Percentiles rank a stretch among this genome's conserved stretches.
phyloP scores from a whole-genome alignment of 805 yeast genomes.

The Alloascoidea hylecoeti region DNA sequence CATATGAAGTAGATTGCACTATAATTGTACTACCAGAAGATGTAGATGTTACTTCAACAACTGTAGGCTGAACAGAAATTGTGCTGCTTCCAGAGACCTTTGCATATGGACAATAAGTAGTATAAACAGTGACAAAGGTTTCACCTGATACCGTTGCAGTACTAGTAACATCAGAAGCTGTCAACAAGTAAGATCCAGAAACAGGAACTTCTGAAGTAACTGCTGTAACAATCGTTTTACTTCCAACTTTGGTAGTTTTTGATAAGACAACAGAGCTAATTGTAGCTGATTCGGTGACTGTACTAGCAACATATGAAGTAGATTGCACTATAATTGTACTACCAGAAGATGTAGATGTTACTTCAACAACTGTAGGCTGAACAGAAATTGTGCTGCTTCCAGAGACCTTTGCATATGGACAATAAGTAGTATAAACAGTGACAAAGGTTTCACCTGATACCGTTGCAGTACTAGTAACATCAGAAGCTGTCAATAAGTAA shows the following conservation, averaged over 20 bases:
- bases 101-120: not conserved
- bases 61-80: too few relatives aligned
- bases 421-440: not conserved
- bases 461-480: not conserved
- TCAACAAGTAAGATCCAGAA: slow-evolving; percentile 1
- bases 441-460: not conserved
- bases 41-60: too few relatives aligned
- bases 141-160: not conserved
- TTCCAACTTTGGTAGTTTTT: too few relatives aligned
- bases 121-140: not conserved
- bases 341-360: too few relatives aligned
- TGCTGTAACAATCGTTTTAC: not conserved
- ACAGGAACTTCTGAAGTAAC: not conserved
- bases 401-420: not conserved
- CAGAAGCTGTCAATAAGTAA: not conserved
- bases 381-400: not conserved
- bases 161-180: not conserved
- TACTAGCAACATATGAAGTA: too few relatives aligned
- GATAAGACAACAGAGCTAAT: too few relatives aligned
- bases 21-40: too few relatives aligned
- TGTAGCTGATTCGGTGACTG: too few relatives aligned
- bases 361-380: too few relatives aligned
- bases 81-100: not conserved
- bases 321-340: too few relatives aligned
- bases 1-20: too few relatives aligned